Conservation (phyloP, 2,329 filamentous ascomycete genomes). For the Camillea tinctor region DNA sequence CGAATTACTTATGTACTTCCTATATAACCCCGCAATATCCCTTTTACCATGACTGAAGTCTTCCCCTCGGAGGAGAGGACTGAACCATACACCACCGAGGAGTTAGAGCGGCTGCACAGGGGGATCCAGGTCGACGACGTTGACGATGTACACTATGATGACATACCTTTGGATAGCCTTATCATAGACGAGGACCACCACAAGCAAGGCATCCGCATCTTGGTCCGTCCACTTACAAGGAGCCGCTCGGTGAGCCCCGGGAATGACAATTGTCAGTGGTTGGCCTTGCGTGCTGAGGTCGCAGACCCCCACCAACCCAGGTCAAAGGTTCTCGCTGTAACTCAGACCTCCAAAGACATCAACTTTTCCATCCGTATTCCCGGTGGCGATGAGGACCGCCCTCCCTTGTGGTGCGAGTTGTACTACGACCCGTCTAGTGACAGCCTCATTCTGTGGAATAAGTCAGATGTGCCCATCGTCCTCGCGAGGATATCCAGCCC, state of each 20-base stretch:
- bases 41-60: conserved; percentile 45
- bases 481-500: conserved; percentile 46
- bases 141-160: conserved; percentile 38
- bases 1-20: conserved; percentile 9
- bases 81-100: conserved; percentile 57
- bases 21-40: conserved; percentile 12
- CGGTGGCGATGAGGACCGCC: conserved; percentile 42
- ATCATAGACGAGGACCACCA: conserved; percentile 52
- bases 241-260: conserved; percentile 56
- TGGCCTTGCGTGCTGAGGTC: conserved; percentile 54
- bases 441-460: conserved; percentile 56
- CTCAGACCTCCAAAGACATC: conserved; percentile 59
- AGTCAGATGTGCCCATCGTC: conserved; percentile 52
- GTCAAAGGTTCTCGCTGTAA: conserved; percentile 58
- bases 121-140: conserved; percentile 46
- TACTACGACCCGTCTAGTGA: conserved; percentile 61
- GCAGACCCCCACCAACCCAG: conserved; percentile 50
- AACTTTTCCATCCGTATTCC: conserved; percentile 59
- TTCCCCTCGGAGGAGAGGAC: conserved; percentile 52
- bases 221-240: conserved; percentile 54
- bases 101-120: conserved; percentile 49
- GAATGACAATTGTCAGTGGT: conserved; percentile 56
- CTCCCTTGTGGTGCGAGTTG: conserved; percentile 58
- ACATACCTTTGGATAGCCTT: conserved; percentile 54
- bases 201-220: conserved; percentile 55